Evolutionary conservation across 352 stramenopile species (phyloP), one percentile per base, ranked within the genome.

Genomic region (Aphanomyces astaci): DNA sequence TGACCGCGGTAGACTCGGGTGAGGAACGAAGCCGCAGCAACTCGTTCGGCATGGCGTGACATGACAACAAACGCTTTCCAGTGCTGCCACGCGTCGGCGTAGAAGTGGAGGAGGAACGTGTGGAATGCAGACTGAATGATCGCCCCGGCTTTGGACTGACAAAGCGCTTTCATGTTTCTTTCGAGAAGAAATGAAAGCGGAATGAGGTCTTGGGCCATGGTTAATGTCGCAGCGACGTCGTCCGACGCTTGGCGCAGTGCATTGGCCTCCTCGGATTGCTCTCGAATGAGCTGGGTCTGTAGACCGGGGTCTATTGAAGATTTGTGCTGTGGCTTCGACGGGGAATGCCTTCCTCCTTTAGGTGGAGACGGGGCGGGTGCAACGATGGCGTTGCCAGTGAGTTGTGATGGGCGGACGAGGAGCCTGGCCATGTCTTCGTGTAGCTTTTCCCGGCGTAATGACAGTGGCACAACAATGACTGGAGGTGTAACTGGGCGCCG

Each of bases 171-270:
- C 22, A 67, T 17, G 19, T 67, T 67, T 27, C 48, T 33, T 22
- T 67, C 60, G 19, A 67, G 46, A 3, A 67, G 30, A 39, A 67
- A 67, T n/a, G 60, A 67, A 2, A 67, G 60, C 25, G 60, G 60
- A 59, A 67, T 28, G 19, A 67, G n/a, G 15, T 10, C 30, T 39
- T 67, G 28, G 25, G 60, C 60, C 17, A 33, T 13, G n/a, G 46
- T 15, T 5, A 67, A 25, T 15, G 60, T 25, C 9, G 40, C 28
- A 9, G 55, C 48, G 22, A 67, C 60, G 19, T 59, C 13, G 33
- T 4, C n/a, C 17, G 46, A 45, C 5, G 60, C 60, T 25, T 24
- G 28, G 15, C 60, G 43, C 17, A 67, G 13, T 31, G 55, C 45
- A 9, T 59, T 13, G n/a, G 25, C 45, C 17, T 67, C 15, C 10